Percentiles rank a stretch among this genome's conserved stretches.
phyloP scores from a whole-genome alignment of 164 flowering plant species.

The Hamamelis virginiana region DNA sequence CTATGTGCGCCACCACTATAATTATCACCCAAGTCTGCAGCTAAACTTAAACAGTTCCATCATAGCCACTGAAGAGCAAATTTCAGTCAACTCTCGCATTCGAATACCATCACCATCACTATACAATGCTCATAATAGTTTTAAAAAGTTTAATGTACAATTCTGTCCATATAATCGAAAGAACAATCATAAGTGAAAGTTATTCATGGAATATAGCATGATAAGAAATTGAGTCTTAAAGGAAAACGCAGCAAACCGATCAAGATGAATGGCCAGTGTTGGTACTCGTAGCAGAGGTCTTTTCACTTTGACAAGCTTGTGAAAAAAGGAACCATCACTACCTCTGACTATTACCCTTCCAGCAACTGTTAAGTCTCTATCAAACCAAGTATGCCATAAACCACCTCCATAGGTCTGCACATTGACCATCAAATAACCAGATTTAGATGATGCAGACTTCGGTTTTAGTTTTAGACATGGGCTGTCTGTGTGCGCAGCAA shows the following conservation, averaged over 20 bases:
- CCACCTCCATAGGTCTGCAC: slow-evolving; percentile 98
- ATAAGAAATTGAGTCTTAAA: not conserved
- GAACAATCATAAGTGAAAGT: not conserved
- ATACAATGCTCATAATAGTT: not conserved
- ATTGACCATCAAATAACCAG: slow-evolving; percentile 80
- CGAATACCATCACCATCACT: not conserved
- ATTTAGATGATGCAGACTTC: slow-evolving; percentile 72
- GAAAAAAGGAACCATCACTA: slow-evolving; percentile 66
- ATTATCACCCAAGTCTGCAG: no score
- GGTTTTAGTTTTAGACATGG: slow-evolving; percentile 94
- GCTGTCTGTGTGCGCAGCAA: slow-evolving; percentile 97
- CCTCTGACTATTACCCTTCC: slow-evolving; percentile 82
- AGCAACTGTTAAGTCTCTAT: slow-evolving; percentile 83
- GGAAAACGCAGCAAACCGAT: slow-evolving; percentile 49
- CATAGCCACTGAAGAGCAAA: no score
- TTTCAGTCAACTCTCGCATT: no score
- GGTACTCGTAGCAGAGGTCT: slow-evolving; percentile 86
- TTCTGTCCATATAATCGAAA: not conserved
- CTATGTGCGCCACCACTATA: no score
- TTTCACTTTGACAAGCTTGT: slow-evolving; percentile 88
- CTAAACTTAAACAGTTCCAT: no score
- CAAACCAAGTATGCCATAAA: slow-evolving; percentile 98
- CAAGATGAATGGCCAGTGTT: slow-evolving; percentile 92
- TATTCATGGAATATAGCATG: not conserved
- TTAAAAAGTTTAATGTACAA: not conserved